These are phyloP conservation scores for Hyaloperonospora arabidopsidis DNA, from an alignment of 352 stramenopile genomes.

Conservation along the genomic window DNA sequence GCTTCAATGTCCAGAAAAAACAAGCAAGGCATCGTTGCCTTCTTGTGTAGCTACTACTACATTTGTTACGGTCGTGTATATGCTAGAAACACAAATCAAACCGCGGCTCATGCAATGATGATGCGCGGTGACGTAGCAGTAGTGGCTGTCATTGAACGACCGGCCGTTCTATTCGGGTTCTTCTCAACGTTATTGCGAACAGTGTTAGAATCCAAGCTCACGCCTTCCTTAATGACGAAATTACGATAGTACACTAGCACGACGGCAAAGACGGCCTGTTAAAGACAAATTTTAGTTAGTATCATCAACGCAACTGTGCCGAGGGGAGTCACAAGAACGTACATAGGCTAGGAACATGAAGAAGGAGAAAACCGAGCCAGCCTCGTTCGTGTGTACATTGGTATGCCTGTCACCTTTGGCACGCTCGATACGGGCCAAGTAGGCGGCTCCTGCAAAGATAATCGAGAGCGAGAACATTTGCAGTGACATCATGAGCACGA, in stretches of 20 bases:
- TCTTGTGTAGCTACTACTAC: neutral
- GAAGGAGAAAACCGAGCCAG: constrained; percentile 73
- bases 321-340: constrained; percentile 17
- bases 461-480: constrained; percentile 81
- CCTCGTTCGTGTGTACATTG: constrained; percentile 72
- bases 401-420: constrained; percentile 46
- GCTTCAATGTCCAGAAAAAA: too few species aligned
- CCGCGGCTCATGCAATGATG: constrained; percentile 44
- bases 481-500: constrained; percentile 87
- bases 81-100: too few species aligned
- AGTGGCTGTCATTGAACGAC: constrained; percentile 16
- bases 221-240: constrained; percentile 76
- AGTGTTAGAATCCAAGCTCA: constrained; percentile 32
- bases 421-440: constrained; percentile 58
- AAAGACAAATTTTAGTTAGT: neutral
- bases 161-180: constrained; percentile 23
- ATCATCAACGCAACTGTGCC: neutral
- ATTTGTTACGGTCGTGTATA: neutral
- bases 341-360: constrained; percentile 85
- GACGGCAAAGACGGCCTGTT: constrained; percentile 48
- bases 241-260: constrained; percentile 70
- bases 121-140: constrained; percentile 51
- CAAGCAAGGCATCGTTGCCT: neutral
- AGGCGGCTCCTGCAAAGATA: constrained; percentile 65
- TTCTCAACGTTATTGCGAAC: constrained; percentile 45